Percentiles rank a stretch among this genome's conserved stretches.
Conservation (phyloP, 495 filamentous ascomycete species). For the Penicillium ochrochloron region DNA sequence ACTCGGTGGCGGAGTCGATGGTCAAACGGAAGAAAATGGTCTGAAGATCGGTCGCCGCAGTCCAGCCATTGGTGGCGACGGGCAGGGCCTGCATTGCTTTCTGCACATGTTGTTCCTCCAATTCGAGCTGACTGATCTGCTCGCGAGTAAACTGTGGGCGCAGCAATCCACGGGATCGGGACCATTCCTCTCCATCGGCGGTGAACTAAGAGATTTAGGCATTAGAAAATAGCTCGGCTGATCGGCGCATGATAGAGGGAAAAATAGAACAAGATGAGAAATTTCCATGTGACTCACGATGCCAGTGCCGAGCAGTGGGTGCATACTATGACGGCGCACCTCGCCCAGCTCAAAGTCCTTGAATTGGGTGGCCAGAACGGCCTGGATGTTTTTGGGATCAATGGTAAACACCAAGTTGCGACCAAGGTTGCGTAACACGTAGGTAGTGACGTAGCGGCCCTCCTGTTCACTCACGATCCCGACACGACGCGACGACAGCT, state of each 20-base stretch:
- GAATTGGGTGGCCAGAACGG: conserved; percentile 59
- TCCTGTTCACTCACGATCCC: conserved; percentile 31
- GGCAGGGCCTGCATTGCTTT: conserved; percentile 46
- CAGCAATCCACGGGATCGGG: conserved; percentile 58
- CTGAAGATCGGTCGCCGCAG: conserved; percentile 56
- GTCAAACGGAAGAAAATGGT: conserved; percentile 67
- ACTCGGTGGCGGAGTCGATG: conserved; percentile 69
- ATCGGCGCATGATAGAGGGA: background rate
- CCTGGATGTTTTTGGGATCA: conserved; percentile 60
- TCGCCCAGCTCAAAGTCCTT: conserved; percentile 52
- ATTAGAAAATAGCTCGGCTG: conserved; percentile 2
- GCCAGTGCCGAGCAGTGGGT: conserved; percentile 50
- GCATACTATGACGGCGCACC: conserved; percentile 38
- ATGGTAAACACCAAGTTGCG: conserved; percentile 45
- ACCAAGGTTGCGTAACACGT: conserved; percentile 33
- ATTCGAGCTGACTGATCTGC: conserved; percentile 55
- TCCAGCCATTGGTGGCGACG: conserved; percentile 49
- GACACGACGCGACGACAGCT: conserved; percentile 28
- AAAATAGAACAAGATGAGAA: background rate
- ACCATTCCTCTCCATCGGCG: conserved; percentile 54
- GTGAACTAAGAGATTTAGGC: conserved; percentile 42
- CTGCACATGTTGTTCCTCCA: conserved; percentile 57
- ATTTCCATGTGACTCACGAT: conserved; percentile 42
- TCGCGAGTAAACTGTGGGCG: conserved; percentile 59
- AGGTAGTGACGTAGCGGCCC: conserved; percentile 38